Conservation (phyloP, 1,139 yeast genomes). For the Yamadazyma sp. region DNA sequence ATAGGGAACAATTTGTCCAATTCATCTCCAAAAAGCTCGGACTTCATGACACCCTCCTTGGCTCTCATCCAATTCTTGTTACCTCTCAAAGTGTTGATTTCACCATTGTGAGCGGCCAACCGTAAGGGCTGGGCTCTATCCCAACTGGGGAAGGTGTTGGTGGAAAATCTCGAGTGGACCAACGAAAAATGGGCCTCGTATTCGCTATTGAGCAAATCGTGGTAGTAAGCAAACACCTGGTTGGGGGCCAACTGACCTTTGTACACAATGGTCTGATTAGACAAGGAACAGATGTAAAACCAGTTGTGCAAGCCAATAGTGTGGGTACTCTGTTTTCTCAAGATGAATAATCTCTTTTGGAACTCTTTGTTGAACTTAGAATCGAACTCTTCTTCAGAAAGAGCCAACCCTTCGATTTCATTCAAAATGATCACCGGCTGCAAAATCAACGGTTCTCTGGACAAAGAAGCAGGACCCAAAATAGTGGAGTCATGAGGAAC, state of each 20-base stretch:
- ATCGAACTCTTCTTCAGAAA: constrained; percentile 57
- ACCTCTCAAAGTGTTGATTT: constrained; percentile 94
- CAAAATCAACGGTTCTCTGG: constrained; percentile 86
- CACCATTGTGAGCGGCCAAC: constrained; percentile 99
- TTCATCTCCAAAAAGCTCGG: constrained; percentile 85
- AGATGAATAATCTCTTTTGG: constrained; percentile 79
- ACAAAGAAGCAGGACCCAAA: constrained; percentile 90
- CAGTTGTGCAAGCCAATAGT: constrained; percentile 93
- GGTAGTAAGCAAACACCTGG: constrained; percentile 92
- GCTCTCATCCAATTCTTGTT: constrained; percentile 99
- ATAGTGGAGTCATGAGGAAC: constrained; percentile 96
- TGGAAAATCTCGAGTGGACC: constrained; percentile 95
- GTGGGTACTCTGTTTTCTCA: constrained; percentile 88
- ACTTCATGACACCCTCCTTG: constrained; percentile 94
- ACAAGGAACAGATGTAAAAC: constrained; percentile 94
- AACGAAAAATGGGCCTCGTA: constrained; percentile 95
- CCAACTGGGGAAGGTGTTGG: constrained; percentile 99
- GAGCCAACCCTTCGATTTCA: constrained; percentile 50
- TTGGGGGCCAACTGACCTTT: constrained; percentile 97
- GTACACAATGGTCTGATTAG: constrained; percentile 88
- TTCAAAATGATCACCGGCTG: constrained; percentile 84
- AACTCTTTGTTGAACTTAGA: constrained; percentile 60
- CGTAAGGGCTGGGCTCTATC: constrained; percentile 98
- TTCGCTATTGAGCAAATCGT: constrained; percentile 87
- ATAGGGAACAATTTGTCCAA: constrained; percentile 89